These are phyloP conservation scores for Iberis amara DNA, from an alignment of 441 rosid genomes.

Conservation along the genomic window DNA sequence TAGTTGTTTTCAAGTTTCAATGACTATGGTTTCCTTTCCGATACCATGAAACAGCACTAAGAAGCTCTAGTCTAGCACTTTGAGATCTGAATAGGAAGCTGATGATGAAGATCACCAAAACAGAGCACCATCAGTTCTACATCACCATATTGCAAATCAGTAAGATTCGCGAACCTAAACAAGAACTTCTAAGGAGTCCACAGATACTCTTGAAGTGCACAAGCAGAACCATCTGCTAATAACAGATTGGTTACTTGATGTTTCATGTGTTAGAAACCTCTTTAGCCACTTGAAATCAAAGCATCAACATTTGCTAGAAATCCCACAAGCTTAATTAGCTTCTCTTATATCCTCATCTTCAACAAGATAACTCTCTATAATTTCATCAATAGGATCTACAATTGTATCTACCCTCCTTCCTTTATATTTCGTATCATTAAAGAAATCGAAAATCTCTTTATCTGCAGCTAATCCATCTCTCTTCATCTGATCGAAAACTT, in stretches of 20 bases:
- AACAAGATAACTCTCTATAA: conserved; percentile 55
- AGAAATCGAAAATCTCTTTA: conserved; percentile 49
- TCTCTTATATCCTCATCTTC: conserved; percentile 33
- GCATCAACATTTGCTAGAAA: conserved; percentile 4
- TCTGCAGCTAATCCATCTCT: conserved; percentile 53
- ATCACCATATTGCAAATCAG: neutral
- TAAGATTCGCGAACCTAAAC: neutral
- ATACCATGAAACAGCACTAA: conserved; percentile 33
- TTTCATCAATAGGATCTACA: conserved; percentile 78
- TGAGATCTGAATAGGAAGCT: conserved; percentile 74
- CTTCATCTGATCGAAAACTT: conserved; percentile 70
- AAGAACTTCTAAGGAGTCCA: conserved; percentile 4
- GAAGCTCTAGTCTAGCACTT: conserved; percentile 29
- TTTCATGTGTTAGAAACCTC: neutral
- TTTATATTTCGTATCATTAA: conserved; percentile 55
- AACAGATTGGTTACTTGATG: neutral
- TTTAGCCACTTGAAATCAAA: neutral
- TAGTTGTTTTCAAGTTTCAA: conserved; percentile 32
- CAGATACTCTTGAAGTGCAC: conserved; percentile 3
- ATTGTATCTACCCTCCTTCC: conserved; percentile 51
- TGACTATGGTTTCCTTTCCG: conserved; percentile 28
- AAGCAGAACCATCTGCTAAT: neutral
- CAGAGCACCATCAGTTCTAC: conserved; percentile 35
- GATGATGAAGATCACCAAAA: conserved; percentile 69
- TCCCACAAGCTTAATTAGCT: conserved; percentile 27